phyloP scores from a whole-genome alignment of 768 basidiomycete species.

The Kwoniella sp. region DNA sequence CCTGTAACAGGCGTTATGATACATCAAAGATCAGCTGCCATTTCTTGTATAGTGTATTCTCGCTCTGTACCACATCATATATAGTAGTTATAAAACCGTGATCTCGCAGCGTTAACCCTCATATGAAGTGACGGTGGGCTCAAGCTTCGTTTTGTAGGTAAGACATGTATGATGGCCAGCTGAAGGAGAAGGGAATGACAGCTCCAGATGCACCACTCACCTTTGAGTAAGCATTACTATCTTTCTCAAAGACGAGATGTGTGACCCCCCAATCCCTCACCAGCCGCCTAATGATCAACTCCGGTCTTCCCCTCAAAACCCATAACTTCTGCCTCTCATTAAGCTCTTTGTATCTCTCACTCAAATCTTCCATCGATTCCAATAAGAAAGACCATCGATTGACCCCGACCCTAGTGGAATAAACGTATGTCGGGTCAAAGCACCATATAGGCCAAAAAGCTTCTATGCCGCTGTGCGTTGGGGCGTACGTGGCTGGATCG shows the following conservation, averaged over 20 bases:
- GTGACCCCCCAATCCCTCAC: constrained; percentile 56
- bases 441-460: constrained; percentile 52
- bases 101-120: no score
- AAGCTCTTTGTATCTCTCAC: constrained; percentile 40
- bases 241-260: constrained; percentile 55
- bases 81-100: no score
- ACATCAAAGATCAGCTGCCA: background rate
- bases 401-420: constrained; percentile 51
- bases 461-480: constrained; percentile 18
- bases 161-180: no score
- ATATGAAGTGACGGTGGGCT: no score
- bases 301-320: constrained; percentile 54
- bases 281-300: constrained; percentile 48
- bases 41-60: no score
- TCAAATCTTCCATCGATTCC: constrained; percentile 51
- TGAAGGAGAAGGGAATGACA: no score
- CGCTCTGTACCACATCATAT: no score
- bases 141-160: no score
- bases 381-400: constrained; percentile 54
- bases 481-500: constrained; percentile 6
- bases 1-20: background rate
- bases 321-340: constrained; percentile 52
- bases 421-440: constrained; percentile 54
- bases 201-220: constrained; percentile 3
- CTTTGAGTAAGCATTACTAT: constrained; percentile 52